phyloP scores from a whole-genome alignment of 202 grass and related monocot species.

The Setaria italica region DNA sequence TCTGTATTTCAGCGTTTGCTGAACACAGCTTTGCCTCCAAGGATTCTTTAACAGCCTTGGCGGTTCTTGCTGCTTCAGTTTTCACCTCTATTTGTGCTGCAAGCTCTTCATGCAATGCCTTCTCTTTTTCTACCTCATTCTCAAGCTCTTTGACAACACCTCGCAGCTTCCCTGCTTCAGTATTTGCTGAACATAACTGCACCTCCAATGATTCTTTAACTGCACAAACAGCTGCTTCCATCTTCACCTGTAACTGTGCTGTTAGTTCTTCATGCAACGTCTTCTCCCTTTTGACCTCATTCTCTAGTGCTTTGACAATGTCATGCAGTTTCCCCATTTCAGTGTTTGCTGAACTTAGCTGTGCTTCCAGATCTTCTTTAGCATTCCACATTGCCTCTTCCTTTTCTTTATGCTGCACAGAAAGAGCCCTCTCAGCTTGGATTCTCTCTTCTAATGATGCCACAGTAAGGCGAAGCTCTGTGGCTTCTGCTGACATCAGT shows the following conservation, averaged over 20 bases:
- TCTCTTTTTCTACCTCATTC: constrained; percentile 44
- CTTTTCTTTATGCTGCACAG: constrained; percentile 55
- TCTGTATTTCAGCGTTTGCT: constrained; percentile 52
- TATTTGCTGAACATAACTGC: constrained; percentile 45
- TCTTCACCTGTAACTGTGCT: constrained; percentile 17
- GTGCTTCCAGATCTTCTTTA: constrained; percentile 42
- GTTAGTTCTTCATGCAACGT: constrained; percentile 30
- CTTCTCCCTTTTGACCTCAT: constrained; percentile 30
- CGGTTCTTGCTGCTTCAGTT: constrained; percentile 35
- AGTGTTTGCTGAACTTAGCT: constrained; percentile 36
- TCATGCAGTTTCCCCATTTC: constrained; percentile 31
- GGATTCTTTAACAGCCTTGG: constrained; percentile 45
- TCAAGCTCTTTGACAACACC: constrained; percentile 35
- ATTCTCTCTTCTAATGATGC: constrained; percentile 70
- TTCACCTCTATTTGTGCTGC: constrained; percentile 32
- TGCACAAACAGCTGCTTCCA: constrained; percentile 16
- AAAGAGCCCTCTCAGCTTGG: constrained; percentile 58
- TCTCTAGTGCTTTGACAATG: constrained; percentile 34
- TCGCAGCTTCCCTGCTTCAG: constrained; percentile 44
- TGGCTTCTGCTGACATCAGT: constrained; percentile 51
- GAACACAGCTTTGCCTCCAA: constrained; percentile 51
- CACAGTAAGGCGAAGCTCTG: constrained; percentile 52
- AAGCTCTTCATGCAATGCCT: constrained; percentile 38
- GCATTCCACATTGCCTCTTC: constrained; percentile 49
- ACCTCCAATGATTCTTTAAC: constrained; percentile 45